Evolutionary conservation across 768 basidiomycete genomes (phyloP), one percentile per base, ranked within the genome.

Genomic region (Pleurotus tuber-regium): DNA sequence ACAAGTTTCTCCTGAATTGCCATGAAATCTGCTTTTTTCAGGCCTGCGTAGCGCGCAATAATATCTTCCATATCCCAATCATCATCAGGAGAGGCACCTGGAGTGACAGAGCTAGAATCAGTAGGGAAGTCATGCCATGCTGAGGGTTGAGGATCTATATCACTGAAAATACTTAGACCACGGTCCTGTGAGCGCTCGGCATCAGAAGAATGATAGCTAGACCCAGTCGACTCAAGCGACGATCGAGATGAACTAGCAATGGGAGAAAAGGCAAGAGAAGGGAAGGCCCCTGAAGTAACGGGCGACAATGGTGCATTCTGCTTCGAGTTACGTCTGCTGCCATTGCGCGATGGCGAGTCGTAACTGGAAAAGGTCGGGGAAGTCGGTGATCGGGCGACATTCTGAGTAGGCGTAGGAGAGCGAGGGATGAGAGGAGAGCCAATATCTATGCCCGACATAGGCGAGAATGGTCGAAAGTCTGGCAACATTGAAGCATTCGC

Each of bases 141-240:
- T 26, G 78, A 69, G 28, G 75, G 76, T 42, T 73, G 71, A 21
- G 72, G 63, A 41, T 80, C 80, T 7, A 70, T 63, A 46, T 80
- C 78, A 29, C 66, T 73, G 29, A 90, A 82, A 19, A 88, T 58
- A 40, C 72, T 76, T 47, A 79, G 65, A 43, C 76, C 64, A 39
- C 73, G 73, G 55, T 86, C 82, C 52, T 78, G 78, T 57, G 69
- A 70, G 53, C 25, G 48, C 24, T 84, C 82, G 18, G 70, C 83
- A 50, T 89, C 87, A 78, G 78, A 84, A 3, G 89, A 89, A 63
- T 92, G 89, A 64, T 89, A 92, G 66, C 91, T 92, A 2, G 91
- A 93, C 12, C 91, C 89, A 29, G 75, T 77, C 8, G 89, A 91
- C 53, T 84, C 87, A 18, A 92, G 68, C 4, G 91, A 92, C 11